phyloP scores from a whole-genome alignment of 306 rosid genomes.

The Alnus glutinosa region DNA sequence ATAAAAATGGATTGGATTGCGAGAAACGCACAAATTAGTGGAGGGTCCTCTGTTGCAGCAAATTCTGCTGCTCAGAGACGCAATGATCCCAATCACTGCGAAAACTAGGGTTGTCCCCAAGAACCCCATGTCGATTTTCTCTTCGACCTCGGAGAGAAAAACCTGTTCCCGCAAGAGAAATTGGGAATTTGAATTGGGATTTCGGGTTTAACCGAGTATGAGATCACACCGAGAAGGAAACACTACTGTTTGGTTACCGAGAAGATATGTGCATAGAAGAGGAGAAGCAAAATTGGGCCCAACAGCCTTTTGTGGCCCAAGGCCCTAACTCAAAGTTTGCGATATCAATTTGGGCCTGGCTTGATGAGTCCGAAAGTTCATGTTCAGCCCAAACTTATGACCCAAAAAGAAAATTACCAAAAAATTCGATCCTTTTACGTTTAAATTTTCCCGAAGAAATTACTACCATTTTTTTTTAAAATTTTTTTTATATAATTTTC shows the following conservation, averaged over 20 bases:
- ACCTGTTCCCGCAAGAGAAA: conserved; percentile 36
- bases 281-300: background rate
- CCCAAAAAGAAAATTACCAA: no score
- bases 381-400: no score
- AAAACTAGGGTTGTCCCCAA: conserved; percentile 74
- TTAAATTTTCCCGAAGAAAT: no score
- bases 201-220: conserved; percentile 6
- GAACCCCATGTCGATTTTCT: conserved; percentile 70
- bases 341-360: no score
- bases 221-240: conserved; percentile 5
- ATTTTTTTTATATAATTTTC: no score
- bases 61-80: conserved; percentile 70
- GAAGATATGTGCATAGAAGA: conserved; percentile 16
- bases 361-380: no score
- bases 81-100: conserved; percentile 68
- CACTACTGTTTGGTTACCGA: conserved; percentile 29
- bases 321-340: no score
- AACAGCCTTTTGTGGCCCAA: background rate
- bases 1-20: background rate
- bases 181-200: background rate
- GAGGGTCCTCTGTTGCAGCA: conserved; percentile 86
- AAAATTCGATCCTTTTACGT: no score
- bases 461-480: no score
- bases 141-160: conserved; percentile 51
- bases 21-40: conserved; percentile 58